Evolutionary conservation across 345 rosid species (phyloP), one percentile per base, ranked within the genome.

Genomic region (Camelina neglecta): DNA sequence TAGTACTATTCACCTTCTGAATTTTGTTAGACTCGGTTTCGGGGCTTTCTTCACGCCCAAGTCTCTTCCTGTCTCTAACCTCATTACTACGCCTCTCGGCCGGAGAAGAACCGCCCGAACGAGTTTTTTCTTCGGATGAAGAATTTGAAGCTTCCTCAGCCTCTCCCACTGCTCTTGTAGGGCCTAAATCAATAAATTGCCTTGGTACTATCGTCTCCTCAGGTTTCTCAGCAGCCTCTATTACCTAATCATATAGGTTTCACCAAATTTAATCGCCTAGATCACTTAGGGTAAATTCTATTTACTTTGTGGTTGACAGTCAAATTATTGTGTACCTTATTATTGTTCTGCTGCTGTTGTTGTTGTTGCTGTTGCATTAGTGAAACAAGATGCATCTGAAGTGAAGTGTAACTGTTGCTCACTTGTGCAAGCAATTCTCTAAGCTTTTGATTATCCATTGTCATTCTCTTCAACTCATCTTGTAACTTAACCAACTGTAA

Each of bases 391-490:
- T 91, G 94, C 91, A 84, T 82, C 55, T 90, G 89, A 16, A 95
- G 73, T 13, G 92, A 76, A 78, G 55, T 81, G 85, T 86, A 91
- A 78, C 85, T 91, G 81, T 60, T 88, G 66, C 74, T 74, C 2
- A 93, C 96, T 84, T 93, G 91, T 73, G 82, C 50, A 13, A 95
- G 90, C 89, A 92, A 87, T 60, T 90, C 97, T 80, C 42, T 89
- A 16, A 95, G 69, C 85, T 72, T 87, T 59, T 81, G 90, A 54
- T 95, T 95, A 74, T 95, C 99, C 15, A 72, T 56, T 7, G 85
- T 91, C 93, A 87, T 87, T 38, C 79, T 80, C 69, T 85, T 86
- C 41, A 95, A 82, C 87, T 88, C 90, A 48, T 71, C 79, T 81
- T 88, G 92, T 80, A 95, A 82, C 20, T 88, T 79, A 0, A 71